Conservation (phyloP, 805 yeast species). For the Barnettozyma wickerhamii region DNA sequence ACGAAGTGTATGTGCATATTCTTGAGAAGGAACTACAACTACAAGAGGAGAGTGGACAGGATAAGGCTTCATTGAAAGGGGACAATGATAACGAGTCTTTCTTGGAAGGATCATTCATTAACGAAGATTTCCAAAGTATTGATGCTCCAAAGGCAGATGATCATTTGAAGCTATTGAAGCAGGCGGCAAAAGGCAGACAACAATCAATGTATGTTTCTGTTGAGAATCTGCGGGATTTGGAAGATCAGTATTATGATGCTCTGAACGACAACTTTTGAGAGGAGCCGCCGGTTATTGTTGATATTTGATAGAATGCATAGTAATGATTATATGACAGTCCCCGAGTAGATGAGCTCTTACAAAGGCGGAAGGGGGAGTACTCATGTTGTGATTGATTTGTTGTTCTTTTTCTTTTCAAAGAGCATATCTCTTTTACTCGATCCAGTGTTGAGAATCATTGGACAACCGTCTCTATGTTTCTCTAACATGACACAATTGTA, state of each 20-base stretch:
- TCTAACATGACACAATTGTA: constrained; percentile 77
- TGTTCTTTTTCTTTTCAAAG: constrained; percentile 53
- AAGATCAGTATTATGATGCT: constrained; percentile 10
- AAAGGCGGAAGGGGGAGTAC: too few species aligned
- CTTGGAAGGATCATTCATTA: constrained; percentile 24
- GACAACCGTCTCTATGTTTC: constrained; percentile 89
- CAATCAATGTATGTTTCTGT: neutral
- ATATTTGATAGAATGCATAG: too few species aligned
- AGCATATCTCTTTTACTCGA: constrained; percentile 64
- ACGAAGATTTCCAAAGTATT: constrained; percentile 8
- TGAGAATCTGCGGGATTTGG: neutral
- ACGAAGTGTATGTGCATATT: constrained; percentile 36
- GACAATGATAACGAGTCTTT: constrained; percentile 17
- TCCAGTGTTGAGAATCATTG: constrained; percentile 76
- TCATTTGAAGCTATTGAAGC: neutral
- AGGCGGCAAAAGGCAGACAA: neutral
- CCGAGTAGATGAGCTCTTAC: too few species aligned
- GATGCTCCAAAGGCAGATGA: neutral
- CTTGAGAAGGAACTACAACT: constrained; percentile 21
- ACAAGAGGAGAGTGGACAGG: neutral
- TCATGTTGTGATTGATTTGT: too few species aligned
- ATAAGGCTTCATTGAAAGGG: constrained; percentile 1
- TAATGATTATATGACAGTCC: too few species aligned
- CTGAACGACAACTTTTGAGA: constrained; percentile 1
- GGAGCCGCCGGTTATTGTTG: too few species aligned